Evolutionary conservation across 805 yeast species (phyloP).

Genomic region (Candida wancherniae): DNA sequence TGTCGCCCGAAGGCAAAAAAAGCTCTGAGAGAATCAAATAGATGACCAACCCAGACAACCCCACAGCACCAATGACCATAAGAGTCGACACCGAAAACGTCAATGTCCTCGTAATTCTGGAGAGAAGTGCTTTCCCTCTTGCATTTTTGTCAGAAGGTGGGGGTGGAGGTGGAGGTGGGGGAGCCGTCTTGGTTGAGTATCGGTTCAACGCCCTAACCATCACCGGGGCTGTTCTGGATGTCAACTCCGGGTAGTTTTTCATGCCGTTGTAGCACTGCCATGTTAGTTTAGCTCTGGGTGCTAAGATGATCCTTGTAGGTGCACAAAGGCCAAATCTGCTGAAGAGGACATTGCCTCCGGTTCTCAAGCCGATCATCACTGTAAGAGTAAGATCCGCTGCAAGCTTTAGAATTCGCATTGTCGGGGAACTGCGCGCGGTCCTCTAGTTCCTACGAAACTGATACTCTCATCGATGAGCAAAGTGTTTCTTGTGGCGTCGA

Average conservation of each 20-base stretch:
- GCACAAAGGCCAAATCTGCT: too few species aligned
- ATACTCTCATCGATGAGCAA: too few species aligned
- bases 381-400: too few species aligned
- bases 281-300: too few species aligned
- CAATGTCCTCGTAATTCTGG: slow-evolving; percentile 48
- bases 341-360: too few species aligned
- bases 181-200: slow-evolving; percentile 20
- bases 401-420: too few species aligned
- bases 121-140: slow-evolving; percentile 40
- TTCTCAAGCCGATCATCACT: too few species aligned
- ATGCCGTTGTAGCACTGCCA: too few species aligned
- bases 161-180: slow-evolving; percentile 39
- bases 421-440: too few species aligned
- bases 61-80: slow-evolving; percentile 64
- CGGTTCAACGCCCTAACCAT: background rate
- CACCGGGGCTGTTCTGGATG: background rate
- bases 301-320: too few species aligned
- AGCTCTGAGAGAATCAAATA: slow-evolving; percentile 77
- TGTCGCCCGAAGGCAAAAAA: slow-evolving; percentile 86
- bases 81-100: slow-evolving; percentile 59
- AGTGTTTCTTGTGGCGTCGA: too few species aligned
- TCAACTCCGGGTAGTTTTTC: background rate
- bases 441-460: too few species aligned
- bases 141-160: slow-evolving; percentile 33
- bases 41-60: slow-evolving; percentile 61